These are phyloP conservation scores for Teunomyces tritomae DNA, from an alignment of 805 yeast species.

Conservation along the genomic window DNA sequence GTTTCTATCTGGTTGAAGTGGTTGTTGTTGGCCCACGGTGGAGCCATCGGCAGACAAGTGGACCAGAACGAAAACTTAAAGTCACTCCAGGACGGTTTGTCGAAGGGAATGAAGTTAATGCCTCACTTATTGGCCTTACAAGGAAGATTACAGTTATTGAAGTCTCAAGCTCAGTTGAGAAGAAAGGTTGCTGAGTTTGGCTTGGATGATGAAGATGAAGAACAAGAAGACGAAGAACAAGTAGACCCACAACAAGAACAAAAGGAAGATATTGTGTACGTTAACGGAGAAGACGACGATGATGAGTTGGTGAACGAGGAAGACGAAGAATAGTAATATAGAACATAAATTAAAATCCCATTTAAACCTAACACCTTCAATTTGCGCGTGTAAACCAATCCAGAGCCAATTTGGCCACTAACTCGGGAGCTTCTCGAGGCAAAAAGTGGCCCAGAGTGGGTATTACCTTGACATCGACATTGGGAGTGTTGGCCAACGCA, in stretches of 20 bases:
- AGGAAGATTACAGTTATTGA: slow-evolving; percentile 78
- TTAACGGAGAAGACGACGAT: slow-evolving; percentile 42
- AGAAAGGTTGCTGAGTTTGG: slow-evolving; percentile 10
- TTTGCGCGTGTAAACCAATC: slow-evolving; percentile 25
- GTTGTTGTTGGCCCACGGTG: slow-evolving; percentile 68
- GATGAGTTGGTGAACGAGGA: slow-evolving; percentile 15
- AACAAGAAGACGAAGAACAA: slow-evolving; percentile 15
- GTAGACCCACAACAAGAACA: slow-evolving; percentile 11
- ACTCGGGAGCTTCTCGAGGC: slow-evolving; percentile 37
- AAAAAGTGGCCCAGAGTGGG: slow-evolving; percentile 37
- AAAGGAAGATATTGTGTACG: slow-evolving; percentile 34
- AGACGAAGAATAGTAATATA: slow-evolving; percentile 39
- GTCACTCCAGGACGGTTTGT: slow-evolving; percentile 55
- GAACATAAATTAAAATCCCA: slow-evolving; percentile 8
- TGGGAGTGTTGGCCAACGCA: slow-evolving; percentile 15
- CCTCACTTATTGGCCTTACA: slow-evolving; percentile 75
- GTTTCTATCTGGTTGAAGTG: slow-evolving; percentile 74
- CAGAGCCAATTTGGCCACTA: slow-evolving; percentile 21
- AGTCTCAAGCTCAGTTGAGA: slow-evolving; percentile 73
- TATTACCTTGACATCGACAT: slow-evolving; percentile 23
- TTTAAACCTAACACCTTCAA: not conserved
- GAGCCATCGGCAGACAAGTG: slow-evolving; percentile 52
- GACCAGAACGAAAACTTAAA: slow-evolving; percentile 56
- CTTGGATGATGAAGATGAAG: slow-evolving; percentile 16
- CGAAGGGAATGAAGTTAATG: slow-evolving; percentile 53